Evolutionary conservation across 2,329 filamentous ascomycete species (phyloP).

Genomic region (Talaromyces pinophilus): DNA sequence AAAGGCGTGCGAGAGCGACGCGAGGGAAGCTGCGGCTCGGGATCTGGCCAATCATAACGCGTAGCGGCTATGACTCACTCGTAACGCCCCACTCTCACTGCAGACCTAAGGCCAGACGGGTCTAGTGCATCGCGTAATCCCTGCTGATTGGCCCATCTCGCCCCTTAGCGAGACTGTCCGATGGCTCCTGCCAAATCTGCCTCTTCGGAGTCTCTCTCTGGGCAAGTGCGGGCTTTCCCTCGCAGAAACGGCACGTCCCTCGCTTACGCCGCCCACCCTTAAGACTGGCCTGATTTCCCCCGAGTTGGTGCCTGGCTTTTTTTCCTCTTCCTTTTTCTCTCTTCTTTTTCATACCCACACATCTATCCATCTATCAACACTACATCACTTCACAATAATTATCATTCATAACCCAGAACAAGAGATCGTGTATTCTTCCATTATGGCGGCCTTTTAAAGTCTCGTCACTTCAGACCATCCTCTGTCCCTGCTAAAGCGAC

Average conservation of each 20-base stretch:
- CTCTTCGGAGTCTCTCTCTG: constrained; percentile 16
- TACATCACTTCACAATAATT: background rate
- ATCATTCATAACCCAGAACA: background rate
- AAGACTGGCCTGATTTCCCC: constrained; percentile 44
- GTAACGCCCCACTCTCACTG: background rate
- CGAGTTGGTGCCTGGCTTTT: constrained; percentile 39
- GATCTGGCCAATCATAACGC: constrained; percentile 6
- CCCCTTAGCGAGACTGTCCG: background rate
- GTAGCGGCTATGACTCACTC: constrained; percentile 20
- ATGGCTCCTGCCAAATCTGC: constrained; percentile 10
- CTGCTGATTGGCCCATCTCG: background rate
- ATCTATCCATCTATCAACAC: constrained; percentile 13
- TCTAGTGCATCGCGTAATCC: background rate
- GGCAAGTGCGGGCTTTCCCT: constrained; percentile 11
- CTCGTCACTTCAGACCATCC: constrained; percentile 26
- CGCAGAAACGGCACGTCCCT: background rate
- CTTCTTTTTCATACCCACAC: constrained; percentile 25
- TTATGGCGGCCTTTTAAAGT: constrained; percentile 45
- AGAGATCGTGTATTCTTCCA: constrained; percentile 14
- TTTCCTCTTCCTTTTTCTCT: constrained; percentile 25
- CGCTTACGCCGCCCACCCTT: constrained; percentile 27
- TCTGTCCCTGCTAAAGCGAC: constrained; percentile 43
- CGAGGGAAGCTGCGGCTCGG: constrained; percentile 13
- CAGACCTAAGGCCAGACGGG: background rate
- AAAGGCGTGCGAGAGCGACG: constrained; percentile 12